Conservation (phyloP, 148 eudicot species). For the Pouteria glomerata region DNA sequence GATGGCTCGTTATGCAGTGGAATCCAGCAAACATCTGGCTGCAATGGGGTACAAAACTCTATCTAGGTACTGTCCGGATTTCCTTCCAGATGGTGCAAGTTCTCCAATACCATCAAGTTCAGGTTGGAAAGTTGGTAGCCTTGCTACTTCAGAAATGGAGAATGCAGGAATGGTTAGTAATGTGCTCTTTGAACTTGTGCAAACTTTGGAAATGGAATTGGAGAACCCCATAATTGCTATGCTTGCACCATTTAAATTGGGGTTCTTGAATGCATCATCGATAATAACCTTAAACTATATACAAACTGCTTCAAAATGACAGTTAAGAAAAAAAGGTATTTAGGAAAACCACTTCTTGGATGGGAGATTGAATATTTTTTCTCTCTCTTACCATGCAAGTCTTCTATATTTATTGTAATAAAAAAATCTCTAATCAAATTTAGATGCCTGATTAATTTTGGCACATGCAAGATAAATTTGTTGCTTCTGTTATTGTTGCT, state of each 20-base stretch:
- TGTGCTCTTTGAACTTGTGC: background rate
- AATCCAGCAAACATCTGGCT: conserved; percentile 46
- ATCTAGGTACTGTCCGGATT: conserved; percentile 33
- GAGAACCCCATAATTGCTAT: background rate
- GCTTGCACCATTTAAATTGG: background rate
- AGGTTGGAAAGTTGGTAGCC: conserved; percentile 28
- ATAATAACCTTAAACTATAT: background rate
- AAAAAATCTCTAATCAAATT: too few species aligned
- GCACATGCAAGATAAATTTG: background rate
- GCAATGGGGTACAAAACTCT: conserved; percentile 38
- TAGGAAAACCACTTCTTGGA: background rate
- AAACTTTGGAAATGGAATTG: background rate
- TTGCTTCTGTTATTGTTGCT: background rate
- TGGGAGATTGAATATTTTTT: background rate
- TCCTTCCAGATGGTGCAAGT: conserved; percentile 25
- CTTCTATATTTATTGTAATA: too few species aligned
- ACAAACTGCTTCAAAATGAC: too few species aligned
- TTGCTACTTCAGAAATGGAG: conserved; percentile 26
- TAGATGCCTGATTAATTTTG: background rate
- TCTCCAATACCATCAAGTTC: conserved; percentile 24
- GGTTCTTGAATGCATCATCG: background rate
- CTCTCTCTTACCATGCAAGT: background rate
- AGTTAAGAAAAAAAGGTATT: too few species aligned
- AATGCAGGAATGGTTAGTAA: conserved; percentile 45
- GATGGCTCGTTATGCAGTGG: conserved; percentile 43